Evolutionary conservation across 225 moss, liverwort and hornwort genomes (phyloP).

Genomic region (Bryum argenteum): DNA sequence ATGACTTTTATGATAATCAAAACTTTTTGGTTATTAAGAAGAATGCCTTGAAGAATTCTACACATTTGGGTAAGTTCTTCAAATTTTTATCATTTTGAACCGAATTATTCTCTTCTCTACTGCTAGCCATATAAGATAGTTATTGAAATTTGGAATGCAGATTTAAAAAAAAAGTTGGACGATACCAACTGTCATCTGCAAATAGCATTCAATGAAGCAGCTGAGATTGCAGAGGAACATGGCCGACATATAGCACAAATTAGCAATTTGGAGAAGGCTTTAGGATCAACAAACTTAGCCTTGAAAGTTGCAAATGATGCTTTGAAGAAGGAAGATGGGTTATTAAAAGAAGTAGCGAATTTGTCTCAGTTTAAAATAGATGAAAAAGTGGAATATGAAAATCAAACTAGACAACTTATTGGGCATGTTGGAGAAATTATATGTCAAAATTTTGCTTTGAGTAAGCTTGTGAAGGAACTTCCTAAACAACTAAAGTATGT

Average conservation of each 20-base stretch:
- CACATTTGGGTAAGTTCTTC: not conserved
- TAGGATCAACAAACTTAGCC: constrained; percentile 32
- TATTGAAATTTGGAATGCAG: constrained; percentile 8
- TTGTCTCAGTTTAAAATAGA: constrained; percentile 17
- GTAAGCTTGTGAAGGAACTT: constrained; percentile 20
- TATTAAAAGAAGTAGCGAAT: constrained; percentile 13
- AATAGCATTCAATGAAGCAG: constrained; percentile 26
- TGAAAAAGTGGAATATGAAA: constrained; percentile 7
- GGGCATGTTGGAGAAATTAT: constrained; percentile 2
- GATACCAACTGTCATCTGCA: constrained; percentile 40
- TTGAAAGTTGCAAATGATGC: constrained; percentile 3
- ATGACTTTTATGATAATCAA: too few species aligned
- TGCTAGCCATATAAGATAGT: not conserved
- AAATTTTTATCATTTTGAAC: too few species aligned
- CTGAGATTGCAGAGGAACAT: constrained; percentile 16
- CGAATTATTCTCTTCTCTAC: not conserved
- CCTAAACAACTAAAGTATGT: not conserved
- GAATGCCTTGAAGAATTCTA: not conserved
- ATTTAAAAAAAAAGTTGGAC: constrained; percentile 43
- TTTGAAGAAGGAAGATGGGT: not conserved
- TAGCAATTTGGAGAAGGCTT: constrained; percentile 31
- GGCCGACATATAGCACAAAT: constrained; percentile 28
- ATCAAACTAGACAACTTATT: not conserved
- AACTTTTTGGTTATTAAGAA: too few species aligned
- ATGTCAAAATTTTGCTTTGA: constrained; percentile 12